Base-by-base conservation (phyloP, 2,329 filamentous ascomycete genomes). In the Exophiala sp. region DNA sequence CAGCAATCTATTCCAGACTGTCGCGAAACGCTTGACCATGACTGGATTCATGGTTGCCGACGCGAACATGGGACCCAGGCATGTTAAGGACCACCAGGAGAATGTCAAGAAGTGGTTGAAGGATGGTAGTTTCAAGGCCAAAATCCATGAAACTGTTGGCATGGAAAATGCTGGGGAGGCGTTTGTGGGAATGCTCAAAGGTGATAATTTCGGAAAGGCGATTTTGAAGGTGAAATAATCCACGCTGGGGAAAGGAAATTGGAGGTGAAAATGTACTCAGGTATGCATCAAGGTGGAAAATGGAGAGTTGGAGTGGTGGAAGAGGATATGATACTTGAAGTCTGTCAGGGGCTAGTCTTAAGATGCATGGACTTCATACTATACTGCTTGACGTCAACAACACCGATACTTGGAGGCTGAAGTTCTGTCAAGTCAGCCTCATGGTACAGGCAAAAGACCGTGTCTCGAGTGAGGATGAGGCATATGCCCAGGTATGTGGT, bases 201-300 rank as follows among this genome's bases (percentile, higher is more conserved):
- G 90, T 44, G 80, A 87, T 71, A 95, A 95, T 75, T 88, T 91
- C 72, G 90, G 90, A 63, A 95, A 95, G 81, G 87, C 89, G 12
- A 81, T 94, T 18, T 66, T 94, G 65, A 87, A 89, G 76, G 82
- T 86, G 35, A 57, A 57, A 32, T 43, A 18, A 14, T 7, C 1
- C 24, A 29, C 2, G 5, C 24, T 10, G 29, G 10, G n/a, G 9
- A 40, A 12, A 40, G 8, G 39, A 18, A 18, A 41, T 8, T 20
- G 18, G 9, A 41, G 12, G 14, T 6, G 38, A 11, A 14, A 8
- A n/a, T 10, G 38, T 8, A 8, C 10, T 29, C 11, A 40, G 38
- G 16, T 40, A 16, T 40, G 7, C 38, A 21, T 35, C 33, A 9
- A 9, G 33, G n/a, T 35, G 33, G n/a, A 35, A 18, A 18, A 18